A percentile compares a stretch with the other conserved stretches of the same genome.
Conservation (phyloP, 2,329 filamentous ascomycete species). For the Ascochyta koolunga region DNA sequence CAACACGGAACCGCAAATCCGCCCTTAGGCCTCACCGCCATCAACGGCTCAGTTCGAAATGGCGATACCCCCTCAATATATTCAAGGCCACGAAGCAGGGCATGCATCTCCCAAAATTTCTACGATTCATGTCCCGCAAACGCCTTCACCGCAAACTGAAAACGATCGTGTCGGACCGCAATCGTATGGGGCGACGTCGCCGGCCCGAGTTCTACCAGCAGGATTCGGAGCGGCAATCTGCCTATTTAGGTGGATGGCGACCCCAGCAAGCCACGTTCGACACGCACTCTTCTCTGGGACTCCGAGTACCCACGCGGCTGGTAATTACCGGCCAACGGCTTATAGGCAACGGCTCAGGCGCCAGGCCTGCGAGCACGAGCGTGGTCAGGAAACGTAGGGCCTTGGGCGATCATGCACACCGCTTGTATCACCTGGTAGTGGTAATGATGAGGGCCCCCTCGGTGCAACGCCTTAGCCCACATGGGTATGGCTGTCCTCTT, state of each 20-base stretch:
- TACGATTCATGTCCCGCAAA: background rate
- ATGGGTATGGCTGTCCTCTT: background rate
- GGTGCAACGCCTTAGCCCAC: constrained; percentile 4
- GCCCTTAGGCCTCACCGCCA: background rate
- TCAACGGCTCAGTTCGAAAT: background rate
- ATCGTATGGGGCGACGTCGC: background rate
- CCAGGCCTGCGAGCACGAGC: background rate
- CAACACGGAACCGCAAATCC: background rate
- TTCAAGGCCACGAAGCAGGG: background rate
- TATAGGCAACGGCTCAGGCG: background rate
- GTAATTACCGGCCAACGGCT: constrained; percentile 10
- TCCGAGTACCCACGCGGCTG: constrained; percentile 10
- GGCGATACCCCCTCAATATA: background rate
- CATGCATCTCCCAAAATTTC: background rate
- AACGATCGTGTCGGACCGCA: constrained; percentile 5
- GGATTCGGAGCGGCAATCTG: background rate
- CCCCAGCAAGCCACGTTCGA: constrained; percentile 5
- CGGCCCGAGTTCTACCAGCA: constrained; percentile 5
- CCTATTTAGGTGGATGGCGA: background rate
- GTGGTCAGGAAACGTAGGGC: background rate
- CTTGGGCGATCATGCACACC: constrained; percentile 9
- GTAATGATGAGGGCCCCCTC: background rate
- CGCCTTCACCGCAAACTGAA: constrained; percentile 2
- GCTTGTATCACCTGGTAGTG: constrained; percentile 9
- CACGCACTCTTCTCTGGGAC: constrained; percentile 1